Percentiles rank a stretch among this genome's conserved stretches.
Conservation (phyloP, 1,139 yeast genomes). For the Nakaseomyces kungkrabaensis region DNA sequence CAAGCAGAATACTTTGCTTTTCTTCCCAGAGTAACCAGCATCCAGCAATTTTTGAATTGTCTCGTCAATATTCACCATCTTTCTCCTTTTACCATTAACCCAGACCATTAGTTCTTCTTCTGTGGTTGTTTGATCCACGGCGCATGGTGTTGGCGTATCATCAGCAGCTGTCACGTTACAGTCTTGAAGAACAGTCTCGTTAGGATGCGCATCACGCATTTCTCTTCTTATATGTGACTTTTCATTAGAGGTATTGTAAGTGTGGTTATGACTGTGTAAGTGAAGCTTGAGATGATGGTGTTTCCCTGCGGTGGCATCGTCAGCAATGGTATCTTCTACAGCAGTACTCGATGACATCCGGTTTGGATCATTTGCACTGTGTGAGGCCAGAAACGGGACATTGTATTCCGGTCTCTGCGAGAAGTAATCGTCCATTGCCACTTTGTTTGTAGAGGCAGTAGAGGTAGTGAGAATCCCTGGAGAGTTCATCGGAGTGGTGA, state of each 20-base stretch:
- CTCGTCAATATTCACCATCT: conserved; percentile 54
- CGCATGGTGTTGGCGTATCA: not conserved
- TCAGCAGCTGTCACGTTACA: not conserved
- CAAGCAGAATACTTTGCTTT: conserved; percentile 74
- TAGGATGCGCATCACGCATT: not conserved
- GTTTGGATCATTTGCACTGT: not conserved
- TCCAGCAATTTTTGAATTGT: conserved; percentile 74
- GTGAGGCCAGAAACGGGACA: not conserved
- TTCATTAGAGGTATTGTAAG: not conserved
- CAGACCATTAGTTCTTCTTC: not conserved
- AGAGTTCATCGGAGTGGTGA: conserved; percentile 26
- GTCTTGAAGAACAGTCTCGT: not conserved
- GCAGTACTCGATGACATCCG: conserved; percentile 2
- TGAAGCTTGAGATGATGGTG: not conserved
- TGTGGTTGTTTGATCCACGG: not conserved
- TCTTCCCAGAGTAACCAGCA: conserved; percentile 88
- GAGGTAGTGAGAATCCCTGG: conserved; percentile 16
- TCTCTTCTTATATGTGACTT: not conserved
- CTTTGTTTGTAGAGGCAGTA: not conserved
- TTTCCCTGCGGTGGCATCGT: not conserved
- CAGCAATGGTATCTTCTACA: not conserved
- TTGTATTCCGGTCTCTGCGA: not conserved
- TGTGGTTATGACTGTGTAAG: not conserved
- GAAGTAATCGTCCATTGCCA: conserved; percentile 5
- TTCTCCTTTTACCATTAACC: conserved; percentile 10